These are phyloP conservation scores for Macadamia tetraphylla DNA, from an alignment of 164 flowering plant genomes.

Conservation along the genomic window DNA sequence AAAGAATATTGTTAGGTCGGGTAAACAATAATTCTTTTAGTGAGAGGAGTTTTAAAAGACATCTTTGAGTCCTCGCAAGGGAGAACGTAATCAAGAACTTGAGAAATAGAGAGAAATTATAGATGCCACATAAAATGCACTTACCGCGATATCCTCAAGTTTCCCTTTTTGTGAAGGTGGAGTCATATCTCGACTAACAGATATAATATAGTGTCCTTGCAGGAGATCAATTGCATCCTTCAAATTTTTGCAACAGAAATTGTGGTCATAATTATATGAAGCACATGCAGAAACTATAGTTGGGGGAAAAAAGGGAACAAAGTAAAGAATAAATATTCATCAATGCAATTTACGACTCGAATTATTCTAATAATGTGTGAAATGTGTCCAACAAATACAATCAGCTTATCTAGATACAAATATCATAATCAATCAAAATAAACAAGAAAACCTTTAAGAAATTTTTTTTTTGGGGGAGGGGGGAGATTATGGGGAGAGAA, in stretches of 20 bases:
- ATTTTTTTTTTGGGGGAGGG: no score
- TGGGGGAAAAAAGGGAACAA: no score
- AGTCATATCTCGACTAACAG: constrained; percentile 61
- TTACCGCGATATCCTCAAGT: constrained; percentile 77
- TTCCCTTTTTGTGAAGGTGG: constrained; percentile 49
- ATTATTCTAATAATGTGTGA: not conserved
- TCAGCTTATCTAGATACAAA: not conserved
- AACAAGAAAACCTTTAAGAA: not conserved
- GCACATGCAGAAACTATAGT: not conserved
- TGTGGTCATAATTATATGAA: not conserved
- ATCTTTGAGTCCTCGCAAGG: not conserved
- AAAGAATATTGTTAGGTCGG: no score
- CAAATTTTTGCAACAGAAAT: constrained; percentile 5
- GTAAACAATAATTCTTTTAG: no score
- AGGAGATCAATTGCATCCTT: constrained; percentile 97
- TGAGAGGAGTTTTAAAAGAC: no score
- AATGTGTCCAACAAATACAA: not conserved
- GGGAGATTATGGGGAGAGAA: no score
- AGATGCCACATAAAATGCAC: constrained; percentile 20
- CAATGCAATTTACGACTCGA: not conserved
- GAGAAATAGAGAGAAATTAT: no score
- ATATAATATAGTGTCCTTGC: constrained; percentile 84
- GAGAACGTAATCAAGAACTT: not conserved
- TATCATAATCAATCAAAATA: not conserved
- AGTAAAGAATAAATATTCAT: not conserved